phyloP scores from a whole-genome alignment of 352 stramenopile species.

The Phytophthora colocasiae region DNA sequence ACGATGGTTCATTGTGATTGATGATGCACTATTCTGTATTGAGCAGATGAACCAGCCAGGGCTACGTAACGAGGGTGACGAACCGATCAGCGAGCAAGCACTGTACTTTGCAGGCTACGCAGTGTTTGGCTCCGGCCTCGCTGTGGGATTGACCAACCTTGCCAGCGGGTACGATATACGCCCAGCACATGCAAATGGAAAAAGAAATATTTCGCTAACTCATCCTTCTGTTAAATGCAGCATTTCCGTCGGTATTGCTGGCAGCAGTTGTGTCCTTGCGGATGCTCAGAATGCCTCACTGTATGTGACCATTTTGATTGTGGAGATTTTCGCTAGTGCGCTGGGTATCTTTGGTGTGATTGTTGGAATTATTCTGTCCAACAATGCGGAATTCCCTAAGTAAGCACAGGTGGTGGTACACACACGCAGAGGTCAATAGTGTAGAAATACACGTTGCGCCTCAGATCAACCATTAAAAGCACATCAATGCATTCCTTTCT shows the following conservation, averaged over 20 bases:
- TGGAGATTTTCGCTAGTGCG: slow-evolving; percentile 99
- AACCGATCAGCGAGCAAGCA: slow-evolving; percentile 74
- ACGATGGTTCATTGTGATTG: background rate
- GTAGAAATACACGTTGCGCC: background rate
- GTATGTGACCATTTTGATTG: slow-evolving; percentile 99
- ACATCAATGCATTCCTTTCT: slow-evolving; percentile 47
- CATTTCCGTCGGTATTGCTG: slow-evolving; percentile 98
- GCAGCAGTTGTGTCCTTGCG: slow-evolving; percentile 97
- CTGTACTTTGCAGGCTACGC: slow-evolving; percentile 98
- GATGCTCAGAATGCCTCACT: slow-evolving; percentile 98
- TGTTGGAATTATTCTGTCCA: slow-evolving; percentile 98
- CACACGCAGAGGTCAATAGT: background rate
- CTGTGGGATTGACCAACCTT: slow-evolving; percentile 99
- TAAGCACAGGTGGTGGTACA: slow-evolving; percentile 39
- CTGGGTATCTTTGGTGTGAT: slow-evolving; percentile 99
- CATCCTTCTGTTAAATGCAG: slow-evolving; percentile 43
- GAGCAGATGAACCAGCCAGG: slow-evolving; percentile 78
- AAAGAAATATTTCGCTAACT: slow-evolving; percentile 8
- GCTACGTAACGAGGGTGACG: slow-evolving; percentile 64
- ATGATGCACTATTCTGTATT: slow-evolving; percentile 12
- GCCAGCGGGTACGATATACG: slow-evolving; percentile 81
- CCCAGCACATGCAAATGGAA: background rate
- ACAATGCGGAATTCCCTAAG: slow-evolving; percentile 95
- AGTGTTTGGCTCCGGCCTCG: slow-evolving; percentile 97
- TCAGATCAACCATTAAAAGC: slow-evolving; percentile 37